Conservation (phyloP, 2,329 filamentous ascomycete genomes). For the Beauveria bassiana region DNA sequence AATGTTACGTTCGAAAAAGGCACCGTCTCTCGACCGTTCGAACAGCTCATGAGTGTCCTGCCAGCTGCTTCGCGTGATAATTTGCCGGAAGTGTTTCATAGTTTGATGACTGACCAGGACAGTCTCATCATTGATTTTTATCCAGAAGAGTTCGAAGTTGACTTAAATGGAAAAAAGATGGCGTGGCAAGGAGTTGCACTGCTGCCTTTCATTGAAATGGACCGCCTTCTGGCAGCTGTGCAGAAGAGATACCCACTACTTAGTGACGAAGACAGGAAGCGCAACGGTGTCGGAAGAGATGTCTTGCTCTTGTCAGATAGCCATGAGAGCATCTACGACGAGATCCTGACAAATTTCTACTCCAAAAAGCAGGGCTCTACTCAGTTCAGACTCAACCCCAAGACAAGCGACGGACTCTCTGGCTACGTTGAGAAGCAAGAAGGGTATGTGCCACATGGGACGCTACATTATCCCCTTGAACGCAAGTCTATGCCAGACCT, state of each 20-base stretch:
- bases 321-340: constrained; percentile 72
- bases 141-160: constrained; percentile 84
- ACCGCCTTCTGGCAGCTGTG: constrained; percentile 74
- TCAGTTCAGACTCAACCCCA: constrained; percentile 66
- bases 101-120: constrained; percentile 79
- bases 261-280: constrained; percentile 64
- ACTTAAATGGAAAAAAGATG: constrained; percentile 97
- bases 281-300: constrained; percentile 75
- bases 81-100: constrained; percentile 79
- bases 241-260: constrained; percentile 73
- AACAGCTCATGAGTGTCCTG: constrained; percentile 96
- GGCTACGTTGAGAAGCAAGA: constrained; percentile 78
- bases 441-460: constrained; percentile 75
- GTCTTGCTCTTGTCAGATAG: constrained; percentile 77
- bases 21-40: constrained; percentile 80
- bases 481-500: constrained; percentile 65
- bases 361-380: constrained; percentile 71
- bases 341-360: constrained; percentile 79
- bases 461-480: constrained; percentile 69
- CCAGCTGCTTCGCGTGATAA: constrained; percentile 89
- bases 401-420: constrained; percentile 66
- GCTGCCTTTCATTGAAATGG: constrained; percentile 93
- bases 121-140: constrained; percentile 98
- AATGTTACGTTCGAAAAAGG: constrained; percentile 78
- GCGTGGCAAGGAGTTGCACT: constrained; percentile 95